A percentile compares a stretch with the other conserved stretches of the same genome.
Evolutionary conservation across 345 rosid species (phyloP).

Genomic region (Zanthoxylum bungeanum): DNA sequence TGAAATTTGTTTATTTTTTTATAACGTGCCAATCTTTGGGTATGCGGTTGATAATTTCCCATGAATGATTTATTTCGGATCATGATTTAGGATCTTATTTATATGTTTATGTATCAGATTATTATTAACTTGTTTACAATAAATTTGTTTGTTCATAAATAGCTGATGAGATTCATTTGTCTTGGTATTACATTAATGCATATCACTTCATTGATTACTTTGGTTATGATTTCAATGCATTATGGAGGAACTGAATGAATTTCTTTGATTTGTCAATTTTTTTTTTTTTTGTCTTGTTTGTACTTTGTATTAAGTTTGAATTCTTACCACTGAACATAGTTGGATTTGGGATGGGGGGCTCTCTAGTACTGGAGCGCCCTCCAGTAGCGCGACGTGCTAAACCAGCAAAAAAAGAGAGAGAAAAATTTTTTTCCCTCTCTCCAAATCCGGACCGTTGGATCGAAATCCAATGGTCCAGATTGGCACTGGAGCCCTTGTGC

Average conservation of each 20-base stretch:
- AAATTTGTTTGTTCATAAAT: no score
- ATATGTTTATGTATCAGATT: neutral
- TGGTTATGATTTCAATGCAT: neutral
- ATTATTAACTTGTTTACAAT: neutral
- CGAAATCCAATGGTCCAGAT: no score
- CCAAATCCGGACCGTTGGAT: no score
- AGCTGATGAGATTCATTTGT: neutral
- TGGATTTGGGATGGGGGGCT: no score
- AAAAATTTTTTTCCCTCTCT: no score
- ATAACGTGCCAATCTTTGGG: no score
- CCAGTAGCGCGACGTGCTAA: no score
- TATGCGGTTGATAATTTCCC: no score
- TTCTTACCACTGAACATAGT: neutral
- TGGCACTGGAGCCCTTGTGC: no score
- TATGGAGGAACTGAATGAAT: neutral
- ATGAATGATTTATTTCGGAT: neutral
- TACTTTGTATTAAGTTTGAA: neutral
- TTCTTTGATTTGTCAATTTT: neutral
- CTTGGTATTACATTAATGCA: neutral
- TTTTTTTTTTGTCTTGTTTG: neutral
- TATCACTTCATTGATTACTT: slow-evolving; percentile 7
- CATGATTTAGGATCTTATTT: neutral
- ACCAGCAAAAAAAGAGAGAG: no score
- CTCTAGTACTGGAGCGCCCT: no score
- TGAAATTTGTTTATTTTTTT: no score